Percentiles rank a stretch among this genome's conserved stretches.
Conservation (phyloP, 306 rosid species). For the Malus orientalis region DNA sequence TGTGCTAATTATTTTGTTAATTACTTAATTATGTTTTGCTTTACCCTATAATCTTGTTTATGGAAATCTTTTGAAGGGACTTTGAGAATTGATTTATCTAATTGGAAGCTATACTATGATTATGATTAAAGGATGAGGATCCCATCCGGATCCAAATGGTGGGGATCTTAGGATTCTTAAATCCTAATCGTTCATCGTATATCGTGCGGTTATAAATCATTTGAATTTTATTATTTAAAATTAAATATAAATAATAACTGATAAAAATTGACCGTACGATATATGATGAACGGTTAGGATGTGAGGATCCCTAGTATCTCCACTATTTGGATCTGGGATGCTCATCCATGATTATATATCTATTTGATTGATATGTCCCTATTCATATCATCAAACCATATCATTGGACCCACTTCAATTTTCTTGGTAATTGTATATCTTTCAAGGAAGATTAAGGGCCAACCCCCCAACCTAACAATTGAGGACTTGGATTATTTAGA, state of each 20-base stretch:
- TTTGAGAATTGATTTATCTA: not conserved
- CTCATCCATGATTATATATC: not conserved
- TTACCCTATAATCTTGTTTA: not conserved
- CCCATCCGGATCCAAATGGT: no score
- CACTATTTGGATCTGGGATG: no score
- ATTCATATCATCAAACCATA: not conserved
- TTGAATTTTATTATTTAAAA: no score
- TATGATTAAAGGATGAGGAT: not conserved
- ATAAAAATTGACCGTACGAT: no score
- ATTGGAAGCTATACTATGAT: not conserved
- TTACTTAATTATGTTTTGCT: not conserved
- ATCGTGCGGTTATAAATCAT: no score
- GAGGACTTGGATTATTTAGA: not conserved
- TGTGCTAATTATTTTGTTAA: not conserved
- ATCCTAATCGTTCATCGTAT: no score
- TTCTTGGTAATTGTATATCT: constrained; percentile 19
- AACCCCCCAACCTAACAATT: constrained; percentile 6
- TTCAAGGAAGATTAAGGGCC: constrained; percentile 18
- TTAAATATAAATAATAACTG: no score
- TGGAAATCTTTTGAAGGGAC: not conserved
- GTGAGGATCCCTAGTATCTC: no score
- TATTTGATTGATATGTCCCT: not conserved
- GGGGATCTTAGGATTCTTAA: no score
- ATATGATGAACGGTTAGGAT: no score
- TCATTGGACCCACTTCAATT: constrained; percentile 31